phyloP scores from a whole-genome alignment of 1,284 basidiomycete species.

The Trichosporon ovoides region DNA sequence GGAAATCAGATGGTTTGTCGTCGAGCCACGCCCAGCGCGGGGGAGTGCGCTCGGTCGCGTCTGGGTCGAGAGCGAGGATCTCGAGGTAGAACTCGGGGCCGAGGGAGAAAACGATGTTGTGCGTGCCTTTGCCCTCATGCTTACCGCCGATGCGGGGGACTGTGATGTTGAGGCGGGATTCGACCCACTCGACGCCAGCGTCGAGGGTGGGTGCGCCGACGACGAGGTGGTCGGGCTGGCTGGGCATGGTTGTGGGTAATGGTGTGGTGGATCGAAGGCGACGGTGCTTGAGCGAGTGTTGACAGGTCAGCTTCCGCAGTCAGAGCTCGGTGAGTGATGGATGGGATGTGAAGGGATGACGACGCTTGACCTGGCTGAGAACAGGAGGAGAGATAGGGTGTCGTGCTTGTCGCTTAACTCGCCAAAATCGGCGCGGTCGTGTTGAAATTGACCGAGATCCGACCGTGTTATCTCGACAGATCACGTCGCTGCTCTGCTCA shows the following conservation, averaged over 20 bases:
- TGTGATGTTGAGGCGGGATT: conserved; percentile 4
- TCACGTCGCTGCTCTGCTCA: no score
- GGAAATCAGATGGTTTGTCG: background rate
- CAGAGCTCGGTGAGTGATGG: no score
- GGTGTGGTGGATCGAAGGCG: no score
- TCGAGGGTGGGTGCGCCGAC: conserved; percentile 7
- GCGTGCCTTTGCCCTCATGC: conserved; percentile 10
- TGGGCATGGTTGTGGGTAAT: background rate
- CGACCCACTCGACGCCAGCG: conserved; percentile 8
- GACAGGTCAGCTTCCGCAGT: no score
- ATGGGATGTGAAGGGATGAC: no score
- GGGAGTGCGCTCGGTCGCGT: background rate
- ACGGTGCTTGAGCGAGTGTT: no score
- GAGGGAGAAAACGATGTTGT: conserved; percentile 13
- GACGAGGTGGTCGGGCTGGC: conserved; percentile 11
- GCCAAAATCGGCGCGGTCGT: no score
- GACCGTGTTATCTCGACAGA: no score
- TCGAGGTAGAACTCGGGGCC: conserved; percentile 12
- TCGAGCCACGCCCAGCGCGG: conserved; percentile 10
- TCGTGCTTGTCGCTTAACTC: no score
- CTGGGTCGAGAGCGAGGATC: conserved; percentile 9
- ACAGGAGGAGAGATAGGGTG: no score
- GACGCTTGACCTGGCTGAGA: no score
- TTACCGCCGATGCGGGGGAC: conserved; percentile 8
- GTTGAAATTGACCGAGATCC: no score